Conservation (phyloP, 805 yeast genomes). For the Clavispora vitiphila region DNA sequence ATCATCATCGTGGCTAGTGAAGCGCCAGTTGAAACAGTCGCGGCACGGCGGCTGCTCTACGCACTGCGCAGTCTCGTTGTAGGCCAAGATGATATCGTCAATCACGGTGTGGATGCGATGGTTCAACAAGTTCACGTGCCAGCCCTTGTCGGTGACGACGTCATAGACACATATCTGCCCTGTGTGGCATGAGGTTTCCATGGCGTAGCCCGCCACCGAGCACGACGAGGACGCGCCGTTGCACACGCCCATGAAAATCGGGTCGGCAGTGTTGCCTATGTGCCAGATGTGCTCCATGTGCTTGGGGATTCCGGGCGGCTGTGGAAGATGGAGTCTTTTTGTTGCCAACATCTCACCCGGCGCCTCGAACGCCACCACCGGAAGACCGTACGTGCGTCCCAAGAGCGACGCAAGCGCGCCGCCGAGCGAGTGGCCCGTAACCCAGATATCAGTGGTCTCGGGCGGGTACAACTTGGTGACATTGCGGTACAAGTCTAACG, state of each 20-base stretch:
- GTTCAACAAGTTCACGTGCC: slow-evolving; percentile 83
- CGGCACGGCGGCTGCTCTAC: slow-evolving; percentile 73
- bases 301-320: slow-evolving; percentile 83
- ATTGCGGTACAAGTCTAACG: slow-evolving; percentile 67
- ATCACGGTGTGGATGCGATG: slow-evolving; percentile 90
- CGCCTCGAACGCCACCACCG: slow-evolving; percentile 86
- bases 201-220: slow-evolving; percentile 89
- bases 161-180: slow-evolving; percentile 87
- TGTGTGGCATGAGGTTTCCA: slow-evolving; percentile 94
- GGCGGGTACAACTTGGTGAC: slow-evolving; percentile 65
- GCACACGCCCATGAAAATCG: slow-evolving; percentile 94
- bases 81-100: slow-evolving; percentile 65
- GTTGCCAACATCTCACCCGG: slow-evolving; percentile 90
- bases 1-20: slow-evolving; percentile 45
- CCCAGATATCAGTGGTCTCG: slow-evolving; percentile 65
- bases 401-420: slow-evolving; percentile 78
- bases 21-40: slow-evolving; percentile 89
- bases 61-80: slow-evolving; percentile 77
- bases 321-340: slow-evolving; percentile 79
- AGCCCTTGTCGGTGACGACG: slow-evolving; percentile 81
- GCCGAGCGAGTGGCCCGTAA: slow-evolving; percentile 93
- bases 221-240: slow-evolving; percentile 90
- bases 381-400: slow-evolving; percentile 86
- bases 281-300: slow-evolving; percentile 87
- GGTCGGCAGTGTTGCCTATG: slow-evolving; percentile 95